Evolutionary conservation across 495 filamentous ascomycete species (phyloP).

Genomic region (Aspergillus homomorphus): DNA sequence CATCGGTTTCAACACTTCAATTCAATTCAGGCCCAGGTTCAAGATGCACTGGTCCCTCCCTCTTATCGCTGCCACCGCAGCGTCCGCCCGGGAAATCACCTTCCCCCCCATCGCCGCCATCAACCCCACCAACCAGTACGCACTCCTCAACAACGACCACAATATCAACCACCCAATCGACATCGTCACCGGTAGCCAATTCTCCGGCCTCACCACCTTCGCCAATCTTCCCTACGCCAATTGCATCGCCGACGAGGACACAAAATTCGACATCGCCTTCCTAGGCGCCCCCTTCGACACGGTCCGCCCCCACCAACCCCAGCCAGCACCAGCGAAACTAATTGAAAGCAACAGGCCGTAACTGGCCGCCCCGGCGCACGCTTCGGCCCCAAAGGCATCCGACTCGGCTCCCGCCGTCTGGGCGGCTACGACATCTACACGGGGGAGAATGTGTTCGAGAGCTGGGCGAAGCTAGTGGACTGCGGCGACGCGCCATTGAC

Average conservation of each 20-base stretch:
- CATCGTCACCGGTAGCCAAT: slow-evolving; percentile 25
- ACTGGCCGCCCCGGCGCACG: slow-evolving; percentile 50
- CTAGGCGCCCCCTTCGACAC: slow-evolving; percentile 53
- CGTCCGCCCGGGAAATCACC: slow-evolving; percentile 32
- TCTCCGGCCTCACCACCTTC: slow-evolving; percentile 48
- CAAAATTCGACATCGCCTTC: slow-evolving; percentile 32
- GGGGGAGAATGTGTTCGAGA: slow-evolving; percentile 40
- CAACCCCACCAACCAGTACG: slow-evolving; percentile 10
- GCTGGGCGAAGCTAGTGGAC: slow-evolving; percentile 50
- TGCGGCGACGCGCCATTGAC: slow-evolving; percentile 53
- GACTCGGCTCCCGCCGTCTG: slow-evolving; percentile 44
- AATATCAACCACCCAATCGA: slow-evolving; percentile 17
- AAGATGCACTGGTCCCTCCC: not conserved
- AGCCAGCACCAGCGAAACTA: not conserved
- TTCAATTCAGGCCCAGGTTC: not conserved
- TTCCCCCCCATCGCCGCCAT: slow-evolving; percentile 35
- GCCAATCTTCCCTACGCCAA: slow-evolving; percentile 48
- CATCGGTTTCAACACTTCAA: too few species aligned
- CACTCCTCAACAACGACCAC: slow-evolving; percentile 18
- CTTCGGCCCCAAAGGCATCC: slow-evolving; percentile 49
- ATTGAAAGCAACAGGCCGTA: slow-evolving; percentile 22
- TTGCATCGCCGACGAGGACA: slow-evolving; percentile 28
- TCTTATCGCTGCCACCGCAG: slow-evolving; percentile 5
- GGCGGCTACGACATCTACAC: slow-evolving; percentile 43
- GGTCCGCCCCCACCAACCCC: slow-evolving; percentile 8